Percentiles rank a stretch among this genome's conserved stretches.
Evolutionary conservation across 2,329 filamentous ascomycete species (phyloP).

Genomic region (Monosporascus sp.): DNA sequence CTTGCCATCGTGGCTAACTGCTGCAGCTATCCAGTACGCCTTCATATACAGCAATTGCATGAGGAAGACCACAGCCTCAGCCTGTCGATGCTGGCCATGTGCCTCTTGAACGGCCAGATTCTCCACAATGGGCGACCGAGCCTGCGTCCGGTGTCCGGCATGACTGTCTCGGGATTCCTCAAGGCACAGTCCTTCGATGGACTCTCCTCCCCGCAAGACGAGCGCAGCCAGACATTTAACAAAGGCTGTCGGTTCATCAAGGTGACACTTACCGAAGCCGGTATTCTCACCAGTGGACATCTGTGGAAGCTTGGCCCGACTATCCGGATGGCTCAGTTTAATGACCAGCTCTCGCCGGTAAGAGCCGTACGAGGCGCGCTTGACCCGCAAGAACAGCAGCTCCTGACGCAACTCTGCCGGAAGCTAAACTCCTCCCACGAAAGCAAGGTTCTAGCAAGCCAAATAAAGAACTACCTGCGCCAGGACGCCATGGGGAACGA

Average conservation of each 20-base stretch:
- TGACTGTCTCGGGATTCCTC: neutral
- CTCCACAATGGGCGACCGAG: neutral
- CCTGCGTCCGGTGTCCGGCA: neutral
- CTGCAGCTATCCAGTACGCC: slow-evolving; percentile 2
- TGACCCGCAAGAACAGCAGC: neutral
- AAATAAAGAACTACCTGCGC: neutral
- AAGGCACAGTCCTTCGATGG: neutral
- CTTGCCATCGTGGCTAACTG: slow-evolving; percentile 6
- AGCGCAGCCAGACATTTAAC: neutral
- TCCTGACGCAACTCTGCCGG: neutral
- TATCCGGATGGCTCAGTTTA: neutral
- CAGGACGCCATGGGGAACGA: neutral
- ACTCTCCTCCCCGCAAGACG: slow-evolving; percentile 30
- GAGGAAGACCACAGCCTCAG: neutral
- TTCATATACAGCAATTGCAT: neutral
- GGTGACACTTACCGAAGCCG: neutral
- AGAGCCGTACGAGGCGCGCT: neutral
- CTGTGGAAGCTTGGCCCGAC: neutral
- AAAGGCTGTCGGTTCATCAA: neutral
- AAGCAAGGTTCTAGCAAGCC: neutral
- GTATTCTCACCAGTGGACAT: neutral
- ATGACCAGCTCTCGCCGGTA: neutral
- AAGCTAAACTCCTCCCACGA: neutral
- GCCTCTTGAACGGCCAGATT: slow-evolving; percentile 8
- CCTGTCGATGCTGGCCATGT: slow-evolving; percentile 5